Base-by-base conservation (phyloP, 1,284 basidiomycete genomes). In the Sanghuangporus baumii region DNA sequence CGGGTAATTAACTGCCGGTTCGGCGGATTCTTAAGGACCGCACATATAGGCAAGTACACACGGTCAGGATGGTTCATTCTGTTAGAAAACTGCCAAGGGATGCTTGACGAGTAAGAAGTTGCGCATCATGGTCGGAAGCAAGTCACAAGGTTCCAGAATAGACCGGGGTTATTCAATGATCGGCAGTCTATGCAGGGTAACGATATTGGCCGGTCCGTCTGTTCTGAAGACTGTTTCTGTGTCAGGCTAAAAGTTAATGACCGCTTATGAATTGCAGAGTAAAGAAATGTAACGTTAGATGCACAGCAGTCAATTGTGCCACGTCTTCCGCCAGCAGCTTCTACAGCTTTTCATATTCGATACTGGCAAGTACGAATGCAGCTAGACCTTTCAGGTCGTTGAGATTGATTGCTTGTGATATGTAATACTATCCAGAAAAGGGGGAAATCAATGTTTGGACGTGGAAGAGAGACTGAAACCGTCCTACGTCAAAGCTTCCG, bases 331-430 rank as follows among this genome's bases (percentile, higher is more conserved):
- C 48, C 20, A 11, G 8, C 7, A 26, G 8, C 8, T 51, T 18
- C 55, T 58, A 58, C 14, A 58, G 57, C 18, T 60, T 37, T 64
- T 81, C 79, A 56, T 74, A 75, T 65, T 81, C 79, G 55, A 80
- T 65, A 65, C 79, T 81, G 0, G 79, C 80, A n/a, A 81, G 69
- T 6, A 80, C 65, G 66, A 81, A 81, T 0, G 79, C 76, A 0
- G 78, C 78, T 26, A 79, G 58, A 14, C 80, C 80, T 66, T 81
- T 81, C 36, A 81, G 71, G 65, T 81, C 79, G 63, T 81, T 79
- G 20, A 77, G 40, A 52, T 74, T 71, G 11, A 71, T 73, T 1
- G 73, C 69, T 55, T 76, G 72, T 59, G 74, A 73, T 61, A 79
- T 70, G 64, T 79, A 79, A 68, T 81, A 80, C 79, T 81, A 58